These are phyloP conservation scores for Hypoxylon subgilvum DNA, from an alignment of 495 filamentous ascomycete genomes.

Conservation along the genomic window DNA sequence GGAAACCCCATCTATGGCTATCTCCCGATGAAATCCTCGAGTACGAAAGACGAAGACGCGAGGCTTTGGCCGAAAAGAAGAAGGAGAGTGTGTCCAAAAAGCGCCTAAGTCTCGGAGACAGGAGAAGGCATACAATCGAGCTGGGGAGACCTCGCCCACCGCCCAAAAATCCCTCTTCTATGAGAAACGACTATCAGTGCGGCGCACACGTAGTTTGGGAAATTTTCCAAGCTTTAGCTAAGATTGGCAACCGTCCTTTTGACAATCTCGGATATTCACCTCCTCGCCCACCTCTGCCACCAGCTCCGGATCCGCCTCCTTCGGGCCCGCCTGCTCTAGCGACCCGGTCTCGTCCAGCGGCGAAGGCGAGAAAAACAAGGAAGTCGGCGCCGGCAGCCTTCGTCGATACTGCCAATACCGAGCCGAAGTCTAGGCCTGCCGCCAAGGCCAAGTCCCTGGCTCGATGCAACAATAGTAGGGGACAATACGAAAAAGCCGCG, in stretches of 20 bases:
- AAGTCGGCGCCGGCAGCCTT: conserved; percentile 38
- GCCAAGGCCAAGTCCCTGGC: conserved; percentile 17
- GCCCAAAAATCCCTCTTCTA: conserved; percentile 41
- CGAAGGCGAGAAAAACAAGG: conserved; percentile 39
- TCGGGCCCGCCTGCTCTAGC: conserved; percentile 3
- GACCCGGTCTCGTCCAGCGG: conserved; percentile 8
- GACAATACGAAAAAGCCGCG: conserved; percentile 30
- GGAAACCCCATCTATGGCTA: conserved; percentile 63
- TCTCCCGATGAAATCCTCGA: conserved; percentile 48
- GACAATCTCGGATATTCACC: conserved; percentile 38
- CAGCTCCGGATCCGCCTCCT: conserved; percentile 42
- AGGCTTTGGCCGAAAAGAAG: conserved; percentile 41
- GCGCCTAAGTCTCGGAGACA: conserved; percentile 34
- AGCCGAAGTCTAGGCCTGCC: conserved; percentile 8
- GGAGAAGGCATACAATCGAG: conserved; percentile 25
- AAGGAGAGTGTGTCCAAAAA: conserved; percentile 35
- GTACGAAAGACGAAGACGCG: conserved; percentile 42
- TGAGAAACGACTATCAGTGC: conserved; percentile 44
- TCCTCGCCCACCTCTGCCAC: conserved; percentile 10
- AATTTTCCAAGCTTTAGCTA: conserved; percentile 41
- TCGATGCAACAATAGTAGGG: conserved; percentile 24
- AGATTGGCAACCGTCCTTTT: conserved; percentile 40
- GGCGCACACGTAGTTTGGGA: conserved; percentile 43
- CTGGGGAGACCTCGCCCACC: conserved; percentile 35
- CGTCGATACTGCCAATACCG: background rate